Conservation (phyloP, 345 rosid species). For the Adansonia digitata region DNA sequence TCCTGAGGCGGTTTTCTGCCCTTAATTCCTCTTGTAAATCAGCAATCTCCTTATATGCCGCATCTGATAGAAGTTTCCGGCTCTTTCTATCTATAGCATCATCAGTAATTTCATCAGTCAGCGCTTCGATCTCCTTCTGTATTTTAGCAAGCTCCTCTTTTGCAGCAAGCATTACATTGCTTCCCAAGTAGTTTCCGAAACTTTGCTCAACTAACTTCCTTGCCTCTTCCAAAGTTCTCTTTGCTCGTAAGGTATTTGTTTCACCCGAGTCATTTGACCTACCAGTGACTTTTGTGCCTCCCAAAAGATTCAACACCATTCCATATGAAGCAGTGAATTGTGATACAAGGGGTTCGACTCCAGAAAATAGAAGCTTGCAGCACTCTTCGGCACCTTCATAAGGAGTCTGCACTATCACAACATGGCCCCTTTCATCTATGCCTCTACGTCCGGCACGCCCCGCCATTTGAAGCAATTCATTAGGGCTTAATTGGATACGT, state of each 20-base stretch:
- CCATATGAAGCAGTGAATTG: slow-evolving; percentile 98
- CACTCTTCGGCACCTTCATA: slow-evolving; percentile 93
- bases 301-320: slow-evolving; percentile 90
- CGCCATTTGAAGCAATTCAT: slow-evolving; percentile 92
- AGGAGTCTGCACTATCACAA: slow-evolving; percentile 72
- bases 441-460: slow-evolving; percentile 99
- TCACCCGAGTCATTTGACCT: slow-evolving; percentile 48
- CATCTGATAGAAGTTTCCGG: slow-evolving; percentile 54
- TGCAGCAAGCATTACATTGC: slow-evolving; percentile 88
- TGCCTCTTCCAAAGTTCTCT: slow-evolving; percentile 88
- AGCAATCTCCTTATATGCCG: slow-evolving; percentile 69
- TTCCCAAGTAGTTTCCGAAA: slow-evolving; percentile 92
- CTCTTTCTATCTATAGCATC: slow-evolving; percentile 81
- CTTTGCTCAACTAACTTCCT: slow-evolving; percentile 88
- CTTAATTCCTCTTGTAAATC: slow-evolving; percentile 65
- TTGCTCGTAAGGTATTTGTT: slow-evolving; percentile 46
- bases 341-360: slow-evolving; percentile 85
- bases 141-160: slow-evolving; percentile 80
- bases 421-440: slow-evolving; percentile 79
- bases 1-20: slow-evolving; percentile 59
- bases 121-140: slow-evolving; percentile 59
- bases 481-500: slow-evolving; percentile 68
- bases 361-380: slow-evolving; percentile 81
- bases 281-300: slow-evolving; percentile 67
- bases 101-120: slow-evolving; percentile 63